Conservation (phyloP, 768 basidiomycete species). For the Austroboletus festivus region DNA sequence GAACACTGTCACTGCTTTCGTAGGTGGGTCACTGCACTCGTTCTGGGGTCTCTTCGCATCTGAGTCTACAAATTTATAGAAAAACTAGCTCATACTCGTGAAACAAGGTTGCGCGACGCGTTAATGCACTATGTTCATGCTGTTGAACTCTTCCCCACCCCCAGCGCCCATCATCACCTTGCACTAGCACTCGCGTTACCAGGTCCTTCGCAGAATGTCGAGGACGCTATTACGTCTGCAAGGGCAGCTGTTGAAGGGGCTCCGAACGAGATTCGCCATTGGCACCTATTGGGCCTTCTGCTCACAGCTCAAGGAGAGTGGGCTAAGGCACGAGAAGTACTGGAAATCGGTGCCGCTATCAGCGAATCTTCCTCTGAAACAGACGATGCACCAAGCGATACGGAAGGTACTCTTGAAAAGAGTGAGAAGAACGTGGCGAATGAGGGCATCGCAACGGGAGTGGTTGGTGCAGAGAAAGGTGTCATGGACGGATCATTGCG, state of each 20-base stretch:
- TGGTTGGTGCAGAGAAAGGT: constrained; percentile 14
- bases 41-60: neutral
- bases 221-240: constrained; percentile 64
- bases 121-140: constrained; percentile 50
- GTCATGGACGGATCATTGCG: neutral
- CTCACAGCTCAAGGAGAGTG: constrained; percentile 79
- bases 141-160: constrained; percentile 44
- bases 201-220: constrained; percentile 60
- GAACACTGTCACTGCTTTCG: constrained; percentile 62
- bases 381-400: constrained; percentile 31
- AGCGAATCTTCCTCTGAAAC: constrained; percentile 41
- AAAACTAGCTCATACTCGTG: constrained; percentile 60
- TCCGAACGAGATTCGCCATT: constrained; percentile 63
- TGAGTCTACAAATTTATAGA: constrained; percentile 40
- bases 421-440: constrained; percentile 2
- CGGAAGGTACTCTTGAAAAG: constrained; percentile 14
- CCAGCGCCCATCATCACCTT: constrained; percentile 74
- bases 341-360: constrained; percentile 72
- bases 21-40: constrained; percentile 44
- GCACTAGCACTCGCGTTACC: constrained; percentile 69
- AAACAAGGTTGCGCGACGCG: constrained; percentile 54
- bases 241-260: constrained; percentile 72
- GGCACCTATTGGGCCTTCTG: constrained; percentile 87
- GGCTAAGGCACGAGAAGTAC: constrained; percentile 68
- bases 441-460: constrained; percentile 1